Evolutionary conservation across 2,329 filamentous ascomycete species (phyloP), one percentile per base, ranked within the genome.

Genomic region (Penicillium sp.): DNA sequence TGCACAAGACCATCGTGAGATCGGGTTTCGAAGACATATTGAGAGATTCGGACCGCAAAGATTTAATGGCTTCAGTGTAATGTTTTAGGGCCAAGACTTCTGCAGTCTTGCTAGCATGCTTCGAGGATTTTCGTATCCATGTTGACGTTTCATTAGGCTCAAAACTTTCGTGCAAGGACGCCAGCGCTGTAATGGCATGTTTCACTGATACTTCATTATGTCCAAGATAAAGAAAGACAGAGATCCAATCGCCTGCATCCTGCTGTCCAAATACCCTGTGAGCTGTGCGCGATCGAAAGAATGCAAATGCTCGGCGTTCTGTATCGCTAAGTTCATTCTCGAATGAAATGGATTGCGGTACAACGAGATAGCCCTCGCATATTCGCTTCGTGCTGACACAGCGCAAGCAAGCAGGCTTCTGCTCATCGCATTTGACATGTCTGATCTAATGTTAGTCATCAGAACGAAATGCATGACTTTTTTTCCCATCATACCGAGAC

Each of bases 231-330:
- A 57, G 33, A 12, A 57, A 19, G 21, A 31, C 47, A 13, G 54
- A 25, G 10, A 57, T 25, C 54, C 54, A 57, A 17, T 47, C 29
- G 9, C 19, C 19, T 4, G 35, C 49, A 57, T 57, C 54, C 9
- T 36, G 54, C 8, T 52, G 42, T 8, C 54, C 54, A 48, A 57
- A 57, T 0, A 57, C 42, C 19, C 49, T 42, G 19, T 48, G 48
- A 2, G 35, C 41, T 10, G 54, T 57, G 19, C 41, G 42, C 5
- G 35, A 48, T 6, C 54, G 54, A 21, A 57, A 57, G n/a, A 52
- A 52, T n/a, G 47, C 41, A 25, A 57, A 57, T 10, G 54, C 54
- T 33, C 54, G 48, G 10, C 54, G 54, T 51, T 57, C 54, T 19
- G 47, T 33, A 17, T 57, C 54, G 4, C n/a, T 44, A 10, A 57